Base-by-base conservation (phyloP, 1,284 basidiomycete genomes). In the Pseudozyma flocculosa region DNA sequence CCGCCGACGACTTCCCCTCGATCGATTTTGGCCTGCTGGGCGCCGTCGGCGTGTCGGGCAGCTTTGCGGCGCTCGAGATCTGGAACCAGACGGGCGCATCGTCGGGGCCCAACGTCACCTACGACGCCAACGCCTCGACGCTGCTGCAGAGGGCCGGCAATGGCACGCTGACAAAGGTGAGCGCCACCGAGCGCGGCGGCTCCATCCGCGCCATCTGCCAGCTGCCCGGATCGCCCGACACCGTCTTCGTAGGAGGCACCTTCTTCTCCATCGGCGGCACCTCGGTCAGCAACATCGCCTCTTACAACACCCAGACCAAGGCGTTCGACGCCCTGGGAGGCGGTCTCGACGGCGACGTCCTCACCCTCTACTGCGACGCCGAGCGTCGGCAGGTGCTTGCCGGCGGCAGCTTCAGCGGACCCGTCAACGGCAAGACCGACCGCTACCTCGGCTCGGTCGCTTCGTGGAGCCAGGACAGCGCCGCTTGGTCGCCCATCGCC, bases 321-420 rank as follows among this genome's bases (percentile, higher is more conserved):
- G 19, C 43, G 0, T 70, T 68, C 48, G 18, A 24, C 38, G 45
- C 49, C 23, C 54, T 75, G 47, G 64, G 50, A 26, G 70, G 61
- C 34, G 71, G 71, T 36, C 48, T 75, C 17, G 74, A 91, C 62
- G 92, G 89, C 38, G 80, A 83, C 41, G 84, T 96, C 7, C 81
- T 84, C 48, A 81, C 90, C 2, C 70, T 95, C n/a, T 89, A 84
- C 67, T 98, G 94, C 79, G 92, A 96, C 79, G 69, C 82, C 13
- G 80, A 82, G 43, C 83, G 85, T 57, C 81, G 82, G 61, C 85
- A 86, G 64, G 80, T 98, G 41, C 94, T 93, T 88, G 87, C 84
- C 19, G 91, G 92, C 24, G 94, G 94, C 22, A 81, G 80, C 29
- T 96, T 97, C 79, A 34, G 74, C 23, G 65, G 77, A n/a, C 79